phyloP scores from a whole-genome alignment of 1,284 basidiomycete species.

The Tranzscheliella williamsii region DNA sequence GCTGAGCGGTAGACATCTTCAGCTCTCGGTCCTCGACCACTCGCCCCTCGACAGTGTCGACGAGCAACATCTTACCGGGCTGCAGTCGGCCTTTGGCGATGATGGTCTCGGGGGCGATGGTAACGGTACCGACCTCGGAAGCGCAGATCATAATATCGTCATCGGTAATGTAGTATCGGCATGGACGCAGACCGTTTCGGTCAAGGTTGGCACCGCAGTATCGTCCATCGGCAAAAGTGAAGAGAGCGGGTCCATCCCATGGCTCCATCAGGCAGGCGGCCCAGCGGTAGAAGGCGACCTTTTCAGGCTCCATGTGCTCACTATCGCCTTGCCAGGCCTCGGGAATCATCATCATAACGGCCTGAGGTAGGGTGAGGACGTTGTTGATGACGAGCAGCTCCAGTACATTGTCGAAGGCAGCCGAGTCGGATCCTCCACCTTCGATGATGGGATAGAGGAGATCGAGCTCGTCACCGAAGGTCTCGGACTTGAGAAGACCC shows the following conservation, averaged over 20 bases:
- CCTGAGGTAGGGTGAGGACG: constrained; percentile 58
- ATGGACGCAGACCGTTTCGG: constrained; percentile 59
- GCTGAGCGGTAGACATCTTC: constrained; percentile 55
- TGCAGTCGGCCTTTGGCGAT: constrained; percentile 56
- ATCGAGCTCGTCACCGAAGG: constrained; percentile 58
- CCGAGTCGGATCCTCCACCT: constrained; percentile 59
- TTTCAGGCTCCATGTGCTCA: constrained; percentile 56
- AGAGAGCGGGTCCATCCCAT: constrained; percentile 59
- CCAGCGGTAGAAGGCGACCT: constrained; percentile 59
- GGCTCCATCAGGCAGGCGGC: constrained; percentile 60
- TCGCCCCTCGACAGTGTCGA: constrained; percentile 59
- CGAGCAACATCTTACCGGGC: constrained; percentile 59
- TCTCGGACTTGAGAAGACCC: constrained; percentile 55
- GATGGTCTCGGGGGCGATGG: constrained; percentile 53
- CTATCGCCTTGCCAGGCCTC: constrained; percentile 58
- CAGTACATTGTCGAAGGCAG: constrained; percentile 59
- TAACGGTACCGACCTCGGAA: constrained; percentile 57
- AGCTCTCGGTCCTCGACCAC: constrained; percentile 59
- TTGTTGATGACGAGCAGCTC: constrained; percentile 59
- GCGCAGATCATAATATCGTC: constrained; percentile 61
- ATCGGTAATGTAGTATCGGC: constrained; percentile 58
- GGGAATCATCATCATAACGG: constrained; percentile 60
- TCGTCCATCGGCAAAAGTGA: constrained; percentile 59
- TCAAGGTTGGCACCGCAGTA: constrained; percentile 61
- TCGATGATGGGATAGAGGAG: constrained; percentile 60